Conservation (phyloP, 2,329 filamentous ascomycete species). For the Biscogniauxia marginata region DNA sequence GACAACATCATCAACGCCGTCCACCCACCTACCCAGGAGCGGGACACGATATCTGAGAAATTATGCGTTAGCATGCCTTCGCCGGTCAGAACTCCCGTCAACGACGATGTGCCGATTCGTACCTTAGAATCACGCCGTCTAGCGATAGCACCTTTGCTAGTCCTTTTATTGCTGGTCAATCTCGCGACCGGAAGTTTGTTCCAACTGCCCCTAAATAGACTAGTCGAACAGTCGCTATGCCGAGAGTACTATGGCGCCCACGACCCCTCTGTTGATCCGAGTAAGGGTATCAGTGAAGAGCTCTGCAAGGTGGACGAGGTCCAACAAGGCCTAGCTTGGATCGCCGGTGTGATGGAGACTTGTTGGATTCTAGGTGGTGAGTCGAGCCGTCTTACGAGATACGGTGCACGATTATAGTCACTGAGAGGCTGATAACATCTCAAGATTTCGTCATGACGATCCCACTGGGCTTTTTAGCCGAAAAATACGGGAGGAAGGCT, state of each 20-base stretch:
- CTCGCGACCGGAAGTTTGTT: slow-evolving; percentile 45
- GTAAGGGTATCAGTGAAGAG: slow-evolving; percentile 46
- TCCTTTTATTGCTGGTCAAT: slow-evolving; percentile 45
- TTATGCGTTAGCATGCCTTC: no score
- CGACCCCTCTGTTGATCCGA: slow-evolving; percentile 35
- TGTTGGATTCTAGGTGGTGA: slow-evolving; percentile 48
- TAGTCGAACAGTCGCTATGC: slow-evolving; percentile 49
- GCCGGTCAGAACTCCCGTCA: not conserved
- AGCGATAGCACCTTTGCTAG: slow-evolving; percentile 33
- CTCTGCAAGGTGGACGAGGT: slow-evolving; percentile 54
- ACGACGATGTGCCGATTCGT: not conserved
- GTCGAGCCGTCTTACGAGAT: slow-evolving; percentile 8
- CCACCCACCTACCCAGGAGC: no score
- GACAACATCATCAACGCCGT: no score
- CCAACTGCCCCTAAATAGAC: slow-evolving; percentile 45
- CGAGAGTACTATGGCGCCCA: slow-evolving; percentile 45
- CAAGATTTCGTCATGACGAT: slow-evolving; percentile 50
- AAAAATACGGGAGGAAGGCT: slow-evolving; percentile 39
- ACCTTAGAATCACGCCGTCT: not conserved
- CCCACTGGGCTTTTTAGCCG: slow-evolving; percentile 45
- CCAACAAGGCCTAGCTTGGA: slow-evolving; percentile 50
- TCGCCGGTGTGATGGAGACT: slow-evolving; percentile 51
- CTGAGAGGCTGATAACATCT: slow-evolving; percentile 6
- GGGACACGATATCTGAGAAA: no score
- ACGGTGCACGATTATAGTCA: not conserved